Base-by-base conservation (phyloP, 345 rosid genomes). In the Citropsis articulata region DNA sequence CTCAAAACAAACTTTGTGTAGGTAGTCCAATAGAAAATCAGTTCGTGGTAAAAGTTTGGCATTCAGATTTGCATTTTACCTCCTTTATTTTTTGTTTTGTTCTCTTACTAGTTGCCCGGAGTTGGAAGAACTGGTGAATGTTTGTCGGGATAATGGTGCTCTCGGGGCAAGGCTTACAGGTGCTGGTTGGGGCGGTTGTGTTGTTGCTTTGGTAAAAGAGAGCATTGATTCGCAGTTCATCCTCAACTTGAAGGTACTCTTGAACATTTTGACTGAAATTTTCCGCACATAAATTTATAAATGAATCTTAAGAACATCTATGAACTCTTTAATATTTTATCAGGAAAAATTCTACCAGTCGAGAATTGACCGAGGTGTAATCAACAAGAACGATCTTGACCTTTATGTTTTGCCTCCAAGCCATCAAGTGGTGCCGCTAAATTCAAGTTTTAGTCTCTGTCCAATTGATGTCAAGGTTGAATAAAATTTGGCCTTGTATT, bases 131-230 rank as follows among this genome's bases (percentile, higher is more conserved):
- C 89, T 96, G 1, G 98, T 96, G 73, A 81, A 85, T 67, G 70
- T 86, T 62, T 85, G 92, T 86, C 87, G 88, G 10, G 90, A 89
- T 25, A 89, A 87, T 27, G 93, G 86, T 57, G 97, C 99, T 69
- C 81, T 96, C 21, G 98, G 99, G 64, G 98, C 99, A 50, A 92
- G 99, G 85, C 95, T 96, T 38, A 96, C 98, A 0, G 99, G 98
- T 61, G 99, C 99, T 13, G 99, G 99, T 75, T 96, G 98, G 99
- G 99, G 99, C 12, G 98, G 99, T 53, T 96, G 99, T 57, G 92
- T 95, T 1, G 99, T 96, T 38, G 93, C 97, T 35, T 84, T 96
- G 72, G 98, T 96, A 56, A 94, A 90, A 77, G 98, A 94, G 74
- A 28, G 83, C 59, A 86, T 87, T 22, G 99, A 89, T 65, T 90